phyloP scores from a whole-genome alignment of 1,139 yeast genomes.

The Pichia inconspicua region DNA sequence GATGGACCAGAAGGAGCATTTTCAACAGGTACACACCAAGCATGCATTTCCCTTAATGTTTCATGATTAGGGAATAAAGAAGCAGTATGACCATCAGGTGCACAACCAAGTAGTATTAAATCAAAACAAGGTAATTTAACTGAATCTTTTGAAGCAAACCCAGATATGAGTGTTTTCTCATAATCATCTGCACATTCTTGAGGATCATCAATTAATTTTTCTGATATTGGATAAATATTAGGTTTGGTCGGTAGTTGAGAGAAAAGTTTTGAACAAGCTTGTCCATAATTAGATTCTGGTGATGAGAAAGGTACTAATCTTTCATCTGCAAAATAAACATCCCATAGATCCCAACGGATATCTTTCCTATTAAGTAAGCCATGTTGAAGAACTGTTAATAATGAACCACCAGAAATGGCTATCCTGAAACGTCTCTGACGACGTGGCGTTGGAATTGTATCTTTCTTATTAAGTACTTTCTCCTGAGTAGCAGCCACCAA shows the following conservation, averaged over 20 bases:
- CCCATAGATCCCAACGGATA: conserved; percentile 92
- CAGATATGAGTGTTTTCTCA: conserved; percentile 75
- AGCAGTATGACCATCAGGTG: conserved; percentile 98
- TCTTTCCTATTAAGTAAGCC: conserved; percentile 64
- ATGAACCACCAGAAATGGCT: conserved; percentile 89
- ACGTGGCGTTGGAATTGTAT: neutral
- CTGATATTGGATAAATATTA: conserved; percentile 75
- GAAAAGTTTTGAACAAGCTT: conserved; percentile 73
- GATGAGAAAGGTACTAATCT: conserved; percentile 84
- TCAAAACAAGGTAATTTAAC: conserved; percentile 95
- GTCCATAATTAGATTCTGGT: conserved; percentile 82
- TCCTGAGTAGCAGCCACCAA: conserved; percentile 79
- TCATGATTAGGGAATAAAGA: conserved; percentile 91
- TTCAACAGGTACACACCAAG: conserved; percentile 93
- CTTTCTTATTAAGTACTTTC: conserved; percentile 32
- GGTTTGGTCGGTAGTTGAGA: conserved; percentile 63
- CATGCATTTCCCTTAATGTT: conserved; percentile 78
- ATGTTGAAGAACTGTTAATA: conserved; percentile 76
- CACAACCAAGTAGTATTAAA: conserved; percentile 84
- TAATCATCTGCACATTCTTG: conserved; percentile 92
- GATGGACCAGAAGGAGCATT: conserved; percentile 90
- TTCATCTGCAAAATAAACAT: conserved; percentile 93
- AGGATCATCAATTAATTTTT: conserved; percentile 45
- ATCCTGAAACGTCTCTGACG: conserved; percentile 62
- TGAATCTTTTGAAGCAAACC: conserved; percentile 94